phyloP scores from a whole-genome alignment of 257 asterid species.

The Misopates orontium region DNA sequence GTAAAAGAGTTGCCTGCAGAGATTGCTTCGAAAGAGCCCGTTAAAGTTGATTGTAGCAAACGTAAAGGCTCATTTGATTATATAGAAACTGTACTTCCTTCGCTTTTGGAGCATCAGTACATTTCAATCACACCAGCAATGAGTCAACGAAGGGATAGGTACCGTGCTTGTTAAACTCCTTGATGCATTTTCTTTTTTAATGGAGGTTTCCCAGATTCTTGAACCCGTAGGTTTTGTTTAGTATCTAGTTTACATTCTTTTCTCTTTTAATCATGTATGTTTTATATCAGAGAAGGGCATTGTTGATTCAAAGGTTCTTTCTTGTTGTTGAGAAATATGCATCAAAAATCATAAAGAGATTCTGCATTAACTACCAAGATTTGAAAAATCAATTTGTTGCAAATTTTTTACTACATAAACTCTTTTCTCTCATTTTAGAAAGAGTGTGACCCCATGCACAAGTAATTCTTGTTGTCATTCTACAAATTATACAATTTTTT shows the following conservation, averaged over 20 bases:
- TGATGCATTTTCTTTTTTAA: not conserved
- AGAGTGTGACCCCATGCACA: not conserved
- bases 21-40: slow-evolving; percentile 83
- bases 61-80: slow-evolving; percentile 92
- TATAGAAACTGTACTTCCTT: slow-evolving; percentile 80
- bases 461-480: not conserved
- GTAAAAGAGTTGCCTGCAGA: slow-evolving; percentile 82
- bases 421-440: not conserved
- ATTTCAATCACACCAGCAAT: slow-evolving; percentile 88
- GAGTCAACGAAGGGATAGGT: slow-evolving; percentile 99
- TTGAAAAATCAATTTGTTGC: not conserved
- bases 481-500: not conserved
- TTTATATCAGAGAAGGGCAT: not conserved
- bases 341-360: not conserved
- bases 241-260: not conserved
- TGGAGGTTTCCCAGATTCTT: not conserved
- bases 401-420: not conserved
- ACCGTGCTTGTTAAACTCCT: slow-evolving; percentile 25
- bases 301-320: not conserved
- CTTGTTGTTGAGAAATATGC: not conserved
- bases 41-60: slow-evolving; percentile 93
- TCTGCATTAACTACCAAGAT: not conserved
- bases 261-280: not conserved
- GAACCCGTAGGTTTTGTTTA: slow-evolving; percentile 1
- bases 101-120: slow-evolving; percentile 74